Evolutionary conservation across 345 rosid species (phyloP).

Genomic region (Euphorbia tirucalli): DNA sequence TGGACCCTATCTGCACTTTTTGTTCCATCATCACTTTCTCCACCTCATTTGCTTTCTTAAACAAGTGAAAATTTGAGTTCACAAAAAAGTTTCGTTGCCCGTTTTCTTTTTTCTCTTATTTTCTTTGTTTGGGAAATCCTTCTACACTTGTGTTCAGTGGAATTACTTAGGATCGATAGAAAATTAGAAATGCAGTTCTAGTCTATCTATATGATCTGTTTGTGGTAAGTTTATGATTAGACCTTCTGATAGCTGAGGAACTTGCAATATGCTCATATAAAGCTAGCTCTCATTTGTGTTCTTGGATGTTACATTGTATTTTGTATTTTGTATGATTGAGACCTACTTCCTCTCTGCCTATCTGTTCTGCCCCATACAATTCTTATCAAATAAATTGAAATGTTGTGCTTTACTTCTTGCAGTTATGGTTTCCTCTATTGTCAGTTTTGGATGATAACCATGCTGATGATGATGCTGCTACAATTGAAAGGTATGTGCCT

Average conservation of each 20-base stretch:
- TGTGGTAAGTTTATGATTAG: too few species aligned
- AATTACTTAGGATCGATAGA: background rate
- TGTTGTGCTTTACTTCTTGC: conserved; percentile 33
- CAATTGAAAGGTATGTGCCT: conserved; percentile 55
- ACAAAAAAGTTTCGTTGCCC: too few species aligned
- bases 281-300: too few species aligned
- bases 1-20: background rate
- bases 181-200: background rate
- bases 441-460: conserved; percentile 56
- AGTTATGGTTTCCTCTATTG: conserved; percentile 96
- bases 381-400: background rate
- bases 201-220: too few species aligned
- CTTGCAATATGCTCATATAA: too few species aligned
- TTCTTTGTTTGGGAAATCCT: too few species aligned
- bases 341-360: background rate
- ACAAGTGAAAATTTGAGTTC: too few species aligned
- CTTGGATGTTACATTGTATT: too few species aligned
- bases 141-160: background rate
- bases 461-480: conserved; percentile 43
- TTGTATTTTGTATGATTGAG: too few species aligned
- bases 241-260: too few species aligned
- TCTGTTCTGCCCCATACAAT: background rate
- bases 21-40: background rate
- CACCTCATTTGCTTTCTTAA: too few species aligned
- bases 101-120: too few species aligned